Percentiles rank a stretch among this genome's conserved stretches.
These are phyloP conservation scores for Biscogniauxia mediterranea DNA, from an alignment of 2,329 filamentous ascomycete species.

Conservation along the genomic window DNA sequence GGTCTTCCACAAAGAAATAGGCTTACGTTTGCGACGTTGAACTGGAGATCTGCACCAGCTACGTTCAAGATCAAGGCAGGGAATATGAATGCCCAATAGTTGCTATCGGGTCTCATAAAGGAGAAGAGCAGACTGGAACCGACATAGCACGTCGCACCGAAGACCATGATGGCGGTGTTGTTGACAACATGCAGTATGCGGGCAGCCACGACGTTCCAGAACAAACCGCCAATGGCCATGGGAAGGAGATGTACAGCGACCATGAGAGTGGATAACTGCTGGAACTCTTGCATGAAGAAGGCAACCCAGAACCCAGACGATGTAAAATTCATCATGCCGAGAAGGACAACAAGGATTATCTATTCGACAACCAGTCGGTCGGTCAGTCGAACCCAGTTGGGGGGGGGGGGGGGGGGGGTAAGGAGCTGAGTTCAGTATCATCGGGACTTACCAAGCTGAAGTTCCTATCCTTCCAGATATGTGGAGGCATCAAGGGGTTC, in stretches of 20 bases:
- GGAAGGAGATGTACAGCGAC: constrained; percentile 65
- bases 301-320: constrained; percentile 61
- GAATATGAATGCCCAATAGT: constrained; percentile 66
- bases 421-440: not conserved
- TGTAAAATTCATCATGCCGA: constrained; percentile 64
- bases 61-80: constrained; percentile 60
- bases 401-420: constrained; percentile 1
- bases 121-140: constrained; percentile 50
- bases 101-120: constrained; percentile 51
- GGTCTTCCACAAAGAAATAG: not conserved
- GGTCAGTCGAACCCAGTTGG: not conserved
- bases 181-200: constrained; percentile 61
- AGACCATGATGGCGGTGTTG: constrained; percentile 60
- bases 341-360: constrained; percentile 54
- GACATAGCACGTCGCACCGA: constrained; percentile 41
- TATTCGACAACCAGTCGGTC: constrained; percentile 21
- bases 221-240: constrained; percentile 60
- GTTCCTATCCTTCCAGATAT: constrained; percentile 59
- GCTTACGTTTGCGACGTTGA: constrained; percentile 66
- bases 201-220: constrained; percentile 63
- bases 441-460: constrained; percentile 55
- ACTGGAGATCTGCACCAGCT: constrained; percentile 66
- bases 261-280: constrained; percentile 50
- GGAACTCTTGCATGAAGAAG: constrained; percentile 62
- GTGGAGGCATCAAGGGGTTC: constrained; percentile 51